Conservation (phyloP, 345 rosid species). For the Chamaenerion angustifolium region DNA sequence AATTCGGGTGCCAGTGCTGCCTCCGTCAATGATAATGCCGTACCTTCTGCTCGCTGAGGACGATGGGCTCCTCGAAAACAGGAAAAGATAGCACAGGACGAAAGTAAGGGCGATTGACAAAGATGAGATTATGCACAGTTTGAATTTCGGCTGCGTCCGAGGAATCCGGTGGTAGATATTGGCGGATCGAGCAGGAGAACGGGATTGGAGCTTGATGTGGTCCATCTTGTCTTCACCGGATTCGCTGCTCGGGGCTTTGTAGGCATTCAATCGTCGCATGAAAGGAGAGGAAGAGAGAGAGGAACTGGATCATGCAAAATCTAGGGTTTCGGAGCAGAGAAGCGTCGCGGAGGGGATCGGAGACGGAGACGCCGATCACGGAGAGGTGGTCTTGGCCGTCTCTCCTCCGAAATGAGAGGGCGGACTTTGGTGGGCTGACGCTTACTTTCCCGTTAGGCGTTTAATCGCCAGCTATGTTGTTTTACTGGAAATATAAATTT, state of each 20-base stretch:
- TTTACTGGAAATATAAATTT: no score
- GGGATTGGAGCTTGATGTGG: constrained; percentile 29
- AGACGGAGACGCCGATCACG: constrained; percentile 8
- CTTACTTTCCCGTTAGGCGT: not conserved
- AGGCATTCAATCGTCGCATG: constrained; percentile 79
- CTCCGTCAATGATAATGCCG: constrained; percentile 61
- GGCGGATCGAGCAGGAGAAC: constrained; percentile 33
- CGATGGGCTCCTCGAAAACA: constrained; percentile 6
- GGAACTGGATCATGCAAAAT: constrained; percentile 7
- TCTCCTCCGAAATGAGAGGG: constrained; percentile 1
- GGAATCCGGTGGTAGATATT: constrained; percentile 19
- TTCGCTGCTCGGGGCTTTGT: constrained; percentile 18
- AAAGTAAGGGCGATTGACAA: constrained; percentile 13
- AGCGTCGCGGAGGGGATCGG: constrained; percentile 2
- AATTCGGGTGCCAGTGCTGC: constrained; percentile 74
- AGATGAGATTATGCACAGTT: constrained; percentile 13
- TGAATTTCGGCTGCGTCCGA: constrained; percentile 16
- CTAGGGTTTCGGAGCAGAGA: constrained; percentile 19
- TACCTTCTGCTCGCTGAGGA: constrained; percentile 13
- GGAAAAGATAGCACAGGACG: constrained; percentile 17
- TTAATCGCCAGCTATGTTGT: no score
- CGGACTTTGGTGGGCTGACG: not conserved
- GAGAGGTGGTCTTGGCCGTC: constrained; percentile 4
- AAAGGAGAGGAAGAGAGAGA: constrained; percentile 15
- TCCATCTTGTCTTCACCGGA: constrained; percentile 29